Evolutionary conservation across 495 filamentous ascomycete genomes (phyloP), one percentile per base, ranked within the genome.

Genomic region (Jackrogersella minutella): DNA sequence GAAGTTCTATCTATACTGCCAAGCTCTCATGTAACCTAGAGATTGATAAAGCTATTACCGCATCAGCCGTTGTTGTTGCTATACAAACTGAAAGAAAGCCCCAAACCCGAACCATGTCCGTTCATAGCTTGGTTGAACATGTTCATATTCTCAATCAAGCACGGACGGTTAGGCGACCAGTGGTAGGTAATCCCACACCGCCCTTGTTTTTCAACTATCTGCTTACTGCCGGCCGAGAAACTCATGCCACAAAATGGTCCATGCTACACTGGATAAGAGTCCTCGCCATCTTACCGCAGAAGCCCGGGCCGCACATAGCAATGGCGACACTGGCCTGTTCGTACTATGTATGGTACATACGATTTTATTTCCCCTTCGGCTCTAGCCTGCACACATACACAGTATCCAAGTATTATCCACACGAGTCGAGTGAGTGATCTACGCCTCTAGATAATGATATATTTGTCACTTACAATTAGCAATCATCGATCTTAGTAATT

Each of bases 121-220:
- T 26, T 17, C 19, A 33, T 28, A 56, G 26, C 5, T 69, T 69
- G 60, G 66, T 69, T 57, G 66, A 69, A 64, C 66, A 61, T 44
- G 60, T 69, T 64, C 66, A 68, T 64, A 8, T 31, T 47, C 49
- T 49, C 14, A 52, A 61, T 56, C 43, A 28, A 64, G 60, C 60
- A 61, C 43, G 22, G 50, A 61, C 43, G 40, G 43, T n/a, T 40
- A 62, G 21, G 30, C 28, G 17, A 52, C 30, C 16, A 52, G 26
- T 14, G 28, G 28, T 24, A 30, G 44, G 28, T 24, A 30, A 26
- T 31, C 13, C 21, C 7, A 53, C n/a, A 46, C 24, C 50, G 19
- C 19, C 34, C 52, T 21, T 31, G 41, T 34, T 19, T 46, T 26
- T 62, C 58, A 31, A 28, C 49, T 59, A 50, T 53, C 65, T 63